Base-by-base conservation (phyloP, 371 early-diverging fungal genomes). In the Rhizopus sp. region DNA sequence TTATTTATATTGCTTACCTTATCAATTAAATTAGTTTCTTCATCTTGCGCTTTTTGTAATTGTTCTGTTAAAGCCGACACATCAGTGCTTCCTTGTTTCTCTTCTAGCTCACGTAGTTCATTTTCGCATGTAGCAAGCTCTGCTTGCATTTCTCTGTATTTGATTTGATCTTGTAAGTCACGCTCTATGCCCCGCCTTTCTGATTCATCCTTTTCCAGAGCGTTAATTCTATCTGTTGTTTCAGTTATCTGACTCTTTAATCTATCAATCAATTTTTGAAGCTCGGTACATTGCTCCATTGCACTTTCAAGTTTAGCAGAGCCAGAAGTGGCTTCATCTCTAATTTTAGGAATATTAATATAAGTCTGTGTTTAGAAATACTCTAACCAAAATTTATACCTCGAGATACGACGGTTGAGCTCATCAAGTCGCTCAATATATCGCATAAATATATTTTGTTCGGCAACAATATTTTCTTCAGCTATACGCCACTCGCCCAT, bases 161-260 rank as follows among this genome's bases (percentile, higher is more conserved):
- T 74, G 38, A 89, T 53, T 48, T 90, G 91, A 59, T 90, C 90
- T 5, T 82, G 73, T 17, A 93, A 70, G 32, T 83, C 83, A 7
- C 90, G 78, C 57, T 85, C 80, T 2, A 80, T 53, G 2, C 77
- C 70, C 51, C 72, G 66, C 53, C 78, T 59, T 16, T 83, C 80
- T 2, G 66, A 53, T 13, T 78, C 63, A 47, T 81, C 77, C 23
- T 77, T 80, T 33, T 86, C 83, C 33, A 85, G 46, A 4, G 48
- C 57, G 13, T 75, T 63, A 45, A 81, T 62, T 42, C 68, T 54
- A 23, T 64, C 69, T 13, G 66, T 65, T 0, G 33, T 57, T 35
- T 10, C 59, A 32, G 5, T 62, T 52, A 16, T 63, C 46, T 23
- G 49, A 57, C 32, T 44, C 17, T 30, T 50, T 29, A 51, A 53